Base-by-base conservation (phyloP, 257 asterid species). In the Plantago ovata region DNA sequence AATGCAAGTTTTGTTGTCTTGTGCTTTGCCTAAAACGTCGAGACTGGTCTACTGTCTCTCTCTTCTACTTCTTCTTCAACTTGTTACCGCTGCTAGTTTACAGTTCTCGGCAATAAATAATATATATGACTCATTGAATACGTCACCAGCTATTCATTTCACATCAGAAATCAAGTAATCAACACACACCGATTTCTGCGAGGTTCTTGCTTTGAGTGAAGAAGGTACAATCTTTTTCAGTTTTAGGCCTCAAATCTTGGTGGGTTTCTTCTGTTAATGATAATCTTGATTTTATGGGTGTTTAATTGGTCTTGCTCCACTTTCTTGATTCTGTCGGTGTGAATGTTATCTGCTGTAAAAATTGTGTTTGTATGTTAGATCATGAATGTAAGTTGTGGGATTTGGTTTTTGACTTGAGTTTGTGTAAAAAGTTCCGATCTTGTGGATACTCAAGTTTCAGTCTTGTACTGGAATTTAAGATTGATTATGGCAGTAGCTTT, bases 31-130 rank as follows among this genome's bases (percentile, higher is more conserved):
- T 36, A 38, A 41, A 28, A 48, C 63, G 56, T 57, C 23, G 69
- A 62, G 10, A 48, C 50, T 70, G 64, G 55, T 75, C 56, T 40
- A 64, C 67, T 62, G 59, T 28, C 58, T 47, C 74, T 64, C 69
- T 43, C 69, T 49, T 58, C 56, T 48, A 53, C 21, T 66, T 43
- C 69, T 49, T 58, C 56, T 48, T 60, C 21, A 55, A 39, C 20
- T 40, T 53, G 15, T 70, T 58, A 57, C 58, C 18, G 55, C 55
- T 56, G 48, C 52, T 55, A 39, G 20, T 60, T 18, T 11, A 64
- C 65, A 60, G 74, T 72, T 50, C 21, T 60, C 57, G 57, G 52
- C 57, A 46, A 67, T 74, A 67, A 53, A 28, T 28, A 28, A 6
- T 28, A 3, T n/a, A 67, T 67, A 63, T 40, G 43, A 14, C 46